Evolutionary conservation across 176 grass and related monocot species (phyloP).

Genomic region (Zoysia japonica): DNA sequence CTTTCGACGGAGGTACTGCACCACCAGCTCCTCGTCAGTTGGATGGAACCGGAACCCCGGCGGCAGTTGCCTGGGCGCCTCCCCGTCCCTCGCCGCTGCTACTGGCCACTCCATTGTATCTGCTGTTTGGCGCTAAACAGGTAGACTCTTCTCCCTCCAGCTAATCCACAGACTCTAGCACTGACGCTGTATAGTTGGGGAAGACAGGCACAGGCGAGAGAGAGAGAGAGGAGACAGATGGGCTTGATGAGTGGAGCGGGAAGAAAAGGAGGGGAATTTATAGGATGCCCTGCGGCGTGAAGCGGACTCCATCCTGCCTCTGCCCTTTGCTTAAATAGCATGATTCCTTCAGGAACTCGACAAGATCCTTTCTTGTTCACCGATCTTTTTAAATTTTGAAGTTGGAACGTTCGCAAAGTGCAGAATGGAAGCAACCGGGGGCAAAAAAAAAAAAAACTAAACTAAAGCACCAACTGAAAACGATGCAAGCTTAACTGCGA

Average conservation of each 20-base stretch:
- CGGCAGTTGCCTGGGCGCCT: constrained; percentile 49
- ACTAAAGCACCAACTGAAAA: background rate
- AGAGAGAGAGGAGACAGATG: background rate
- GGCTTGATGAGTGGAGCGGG: constrained; percentile 48
- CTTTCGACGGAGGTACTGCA: constrained; percentile 75
- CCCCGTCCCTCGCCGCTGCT: constrained; percentile 23
- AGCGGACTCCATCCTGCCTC: constrained; percentile 40
- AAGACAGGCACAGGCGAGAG: background rate
- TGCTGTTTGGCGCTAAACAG: background rate
- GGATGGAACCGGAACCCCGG: constrained; percentile 89
- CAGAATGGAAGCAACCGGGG: background rate
- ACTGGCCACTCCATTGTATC: background rate
- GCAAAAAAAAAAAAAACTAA: background rate
- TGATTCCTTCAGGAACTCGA: constrained; percentile 50
- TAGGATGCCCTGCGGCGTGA: constrained; percentile 53
- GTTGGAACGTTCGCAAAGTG: background rate
- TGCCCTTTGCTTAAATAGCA: constrained; percentile 42
- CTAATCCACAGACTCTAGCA: constrained; percentile 12
- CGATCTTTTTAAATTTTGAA: background rate
- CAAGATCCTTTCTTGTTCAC: constrained; percentile 33
- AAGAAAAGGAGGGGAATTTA: constrained; percentile 55
- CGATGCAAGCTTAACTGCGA: background rate
- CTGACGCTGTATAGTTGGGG: constrained; percentile 22
- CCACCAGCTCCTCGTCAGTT: constrained; percentile 77
- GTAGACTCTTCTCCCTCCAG: background rate